These are phyloP conservation scores for Cladophialophora immunda DNA, from an alignment of 2,329 filamentous ascomycete species.

Conservation along the genomic window DNA sequence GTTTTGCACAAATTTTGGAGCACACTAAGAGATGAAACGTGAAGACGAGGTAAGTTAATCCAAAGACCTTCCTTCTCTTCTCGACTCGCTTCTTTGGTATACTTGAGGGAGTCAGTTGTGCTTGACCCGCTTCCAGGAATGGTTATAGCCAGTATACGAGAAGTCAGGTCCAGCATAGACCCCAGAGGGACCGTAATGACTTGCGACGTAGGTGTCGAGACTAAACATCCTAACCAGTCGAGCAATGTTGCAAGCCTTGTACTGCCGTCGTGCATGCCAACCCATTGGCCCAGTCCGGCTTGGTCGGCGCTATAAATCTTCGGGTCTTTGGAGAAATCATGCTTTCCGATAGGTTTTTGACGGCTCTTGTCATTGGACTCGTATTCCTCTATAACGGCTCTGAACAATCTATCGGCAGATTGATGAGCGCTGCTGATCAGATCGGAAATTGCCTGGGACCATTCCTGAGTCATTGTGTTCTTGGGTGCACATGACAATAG, in stretches of 20 bases:
- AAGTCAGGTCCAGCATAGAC: slow-evolving; percentile 72
- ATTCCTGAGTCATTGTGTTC: slow-evolving; percentile 78
- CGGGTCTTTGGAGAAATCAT: slow-evolving; percentile 48
- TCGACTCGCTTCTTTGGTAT: slow-evolving; percentile 76
- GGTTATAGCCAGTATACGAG: slow-evolving; percentile 74
- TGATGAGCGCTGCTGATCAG: slow-evolving; percentile 72
- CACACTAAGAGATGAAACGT: slow-evolving; percentile 73
- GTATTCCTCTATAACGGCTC: slow-evolving; percentile 83
- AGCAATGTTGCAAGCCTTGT: slow-evolving; percentile 75
- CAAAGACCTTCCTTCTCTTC: slow-evolving; percentile 86
- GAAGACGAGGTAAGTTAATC: slow-evolving; percentile 75
- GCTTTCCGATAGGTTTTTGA: slow-evolving; percentile 46
- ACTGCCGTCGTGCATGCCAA: slow-evolving; percentile 75
- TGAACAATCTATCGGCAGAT: slow-evolving; percentile 79
- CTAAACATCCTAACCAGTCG: slow-evolving; percentile 68
- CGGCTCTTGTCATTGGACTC: slow-evolving; percentile 66
- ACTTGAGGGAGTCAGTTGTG: slow-evolving; percentile 60
- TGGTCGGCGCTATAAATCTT: slow-evolving; percentile 51
- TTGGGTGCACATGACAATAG: slow-evolving; percentile 84
- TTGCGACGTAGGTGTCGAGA: slow-evolving; percentile 70
- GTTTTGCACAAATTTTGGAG: slow-evolving; percentile 66
- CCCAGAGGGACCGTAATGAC: slow-evolving; percentile 74
- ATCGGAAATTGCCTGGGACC: slow-evolving; percentile 71
- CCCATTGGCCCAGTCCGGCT: slow-evolving; percentile 72
- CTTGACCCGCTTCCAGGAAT: slow-evolving; percentile 53